phyloP scores from a whole-genome alignment of 495 filamentous ascomycete species.

The Penicillium canariense region DNA sequence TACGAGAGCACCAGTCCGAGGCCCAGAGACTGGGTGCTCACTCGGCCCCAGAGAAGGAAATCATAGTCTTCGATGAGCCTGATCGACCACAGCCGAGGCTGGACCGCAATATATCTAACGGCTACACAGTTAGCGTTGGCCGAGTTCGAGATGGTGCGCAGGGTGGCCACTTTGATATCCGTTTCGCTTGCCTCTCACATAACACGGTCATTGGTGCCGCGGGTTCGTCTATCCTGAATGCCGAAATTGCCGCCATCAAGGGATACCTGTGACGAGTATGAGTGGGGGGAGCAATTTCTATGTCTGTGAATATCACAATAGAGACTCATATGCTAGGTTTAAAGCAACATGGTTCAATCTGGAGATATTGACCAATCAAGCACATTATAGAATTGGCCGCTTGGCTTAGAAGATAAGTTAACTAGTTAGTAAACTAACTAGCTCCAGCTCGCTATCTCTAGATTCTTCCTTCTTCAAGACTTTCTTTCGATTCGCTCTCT shows the following conservation, averaged over 20 bases:
- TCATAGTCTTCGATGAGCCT: slow-evolving; percentile 74
- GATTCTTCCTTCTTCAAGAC: too few species aligned
- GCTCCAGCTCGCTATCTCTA: too few species aligned
- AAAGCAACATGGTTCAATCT: too few species aligned
- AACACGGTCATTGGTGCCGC: slow-evolving; percentile 95
- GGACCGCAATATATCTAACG: slow-evolving; percentile 69
- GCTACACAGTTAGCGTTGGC: slow-evolving; percentile 81
- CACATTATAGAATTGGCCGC: too few species aligned
- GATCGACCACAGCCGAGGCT: slow-evolving; percentile 84
- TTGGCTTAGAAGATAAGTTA: too few species aligned
- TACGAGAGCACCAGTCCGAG: slow-evolving; percentile 72
- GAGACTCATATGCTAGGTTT: too few species aligned
- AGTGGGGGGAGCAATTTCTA: too few species aligned
- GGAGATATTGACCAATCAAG: too few species aligned
- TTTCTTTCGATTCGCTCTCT: too few species aligned
- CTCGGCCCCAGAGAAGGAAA: slow-evolving; percentile 69
- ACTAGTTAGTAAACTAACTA: too few species aligned
- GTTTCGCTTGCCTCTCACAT: slow-evolving; percentile 79
- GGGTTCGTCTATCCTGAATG: slow-evolving; percentile 90
- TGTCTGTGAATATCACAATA: too few species aligned
- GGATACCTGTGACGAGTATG: too few species aligned
- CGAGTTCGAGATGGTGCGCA: slow-evolving; percentile 67
- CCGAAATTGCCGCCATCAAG: slow-evolving; percentile 88
- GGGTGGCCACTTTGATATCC: slow-evolving; percentile 76
- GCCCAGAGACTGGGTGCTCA: slow-evolving; percentile 71